Percentiles rank a stretch among this genome's conserved stretches.
These are phyloP conservation scores for Fragaria iinumae DNA, from an alignment of 306 rosid genomes.

Conservation along the genomic window DNA sequence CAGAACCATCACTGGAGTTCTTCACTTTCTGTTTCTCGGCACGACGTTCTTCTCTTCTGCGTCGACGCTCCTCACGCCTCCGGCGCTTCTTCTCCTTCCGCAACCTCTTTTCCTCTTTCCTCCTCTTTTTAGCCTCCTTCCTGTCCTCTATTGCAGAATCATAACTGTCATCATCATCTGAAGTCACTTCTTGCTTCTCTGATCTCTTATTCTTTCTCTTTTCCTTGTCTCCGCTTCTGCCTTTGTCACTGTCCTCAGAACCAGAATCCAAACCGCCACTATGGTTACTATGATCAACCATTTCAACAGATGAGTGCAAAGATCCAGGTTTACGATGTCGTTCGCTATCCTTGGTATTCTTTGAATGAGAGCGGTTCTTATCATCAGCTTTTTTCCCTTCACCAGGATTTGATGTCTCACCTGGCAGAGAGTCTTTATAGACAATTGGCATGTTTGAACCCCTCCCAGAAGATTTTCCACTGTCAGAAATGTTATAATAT, in stretches of 20 bases:
- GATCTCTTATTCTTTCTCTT: conserved; percentile 77
- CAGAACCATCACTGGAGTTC: conserved; percentile 46
- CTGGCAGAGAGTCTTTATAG: conserved; percentile 38
- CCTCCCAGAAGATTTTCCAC: conserved; percentile 42
- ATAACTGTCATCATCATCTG: conserved; percentile 63
- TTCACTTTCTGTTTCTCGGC: conserved; percentile 74
- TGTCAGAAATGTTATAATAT: conserved; percentile 38
- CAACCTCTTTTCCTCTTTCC: conserved; percentile 74
- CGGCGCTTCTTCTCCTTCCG: conserved; percentile 88
- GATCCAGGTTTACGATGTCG: conserved; percentile 39
- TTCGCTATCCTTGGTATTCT: conserved; percentile 35
- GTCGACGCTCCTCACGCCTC: conserved; percentile 72
- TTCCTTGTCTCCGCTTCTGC: conserved; percentile 51
- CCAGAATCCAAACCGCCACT: conserved; percentile 47
- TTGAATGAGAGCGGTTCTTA: conserved; percentile 40
- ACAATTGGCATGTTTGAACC: conserved; percentile 40
- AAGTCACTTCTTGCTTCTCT: conserved; percentile 52
- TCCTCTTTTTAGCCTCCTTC: conserved; percentile 78
- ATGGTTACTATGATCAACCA: conserved; percentile 37
- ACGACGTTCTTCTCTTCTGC: conserved; percentile 69
- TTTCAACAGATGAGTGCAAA: conserved; percentile 33
- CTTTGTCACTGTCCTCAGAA: conserved; percentile 66
- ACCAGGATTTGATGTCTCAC: conserved; percentile 40
- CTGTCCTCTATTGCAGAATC: conserved; percentile 75
- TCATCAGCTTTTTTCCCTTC: conserved; percentile 48